Conservation (phyloP, 331 rosid genomes). For the Rosa hybrid region DNA sequence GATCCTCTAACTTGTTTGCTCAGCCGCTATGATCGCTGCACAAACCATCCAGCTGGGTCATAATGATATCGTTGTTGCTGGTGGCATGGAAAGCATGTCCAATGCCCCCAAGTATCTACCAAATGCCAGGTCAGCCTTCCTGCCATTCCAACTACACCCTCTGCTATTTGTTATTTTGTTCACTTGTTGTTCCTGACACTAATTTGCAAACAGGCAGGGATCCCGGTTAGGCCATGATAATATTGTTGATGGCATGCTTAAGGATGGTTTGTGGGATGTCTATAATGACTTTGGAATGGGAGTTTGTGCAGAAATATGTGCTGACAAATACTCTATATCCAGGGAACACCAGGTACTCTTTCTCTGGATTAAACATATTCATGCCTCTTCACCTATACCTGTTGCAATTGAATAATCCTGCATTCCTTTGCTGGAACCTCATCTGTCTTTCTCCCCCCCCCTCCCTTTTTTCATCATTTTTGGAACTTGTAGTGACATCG, state of each 20-base stretch:
- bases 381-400: background rate
- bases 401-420: slow-evolving; percentile 8
- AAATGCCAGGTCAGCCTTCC: slow-evolving; percentile 62
- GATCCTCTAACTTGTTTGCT: slow-evolving; percentile 11
- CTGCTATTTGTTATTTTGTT: background rate
- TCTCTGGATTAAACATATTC: slow-evolving; percentile 21
- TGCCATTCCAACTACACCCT: too few relatives aligned
- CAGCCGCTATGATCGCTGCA: slow-evolving; percentile 96
- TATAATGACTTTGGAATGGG: slow-evolving; percentile 93
- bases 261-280: slow-evolving; percentile 99
- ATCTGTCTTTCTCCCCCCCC: too few relatives aligned
- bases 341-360: slow-evolving; percentile 83
- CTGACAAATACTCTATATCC: slow-evolving; percentile 62
- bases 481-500: background rate
- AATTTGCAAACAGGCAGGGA: slow-evolving; percentile 65
- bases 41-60: slow-evolving; percentile 69
- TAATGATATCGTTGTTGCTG: slow-evolving; percentile 78
- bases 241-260: slow-evolving; percentile 84
- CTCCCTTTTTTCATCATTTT: background rate
- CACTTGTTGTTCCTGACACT: slow-evolving; percentile 3
- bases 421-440: background rate
- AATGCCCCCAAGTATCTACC: slow-evolving; percentile 85
- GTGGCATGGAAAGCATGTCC: slow-evolving; percentile 99
- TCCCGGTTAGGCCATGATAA: slow-evolving; percentile 90
- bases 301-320: slow-evolving; percentile 87